Evolutionary conservation across 2,329 filamentous ascomycete species (phyloP), one percentile per base, ranked within the genome.

Genomic region (Neofusicoccum laricinum): DNA sequence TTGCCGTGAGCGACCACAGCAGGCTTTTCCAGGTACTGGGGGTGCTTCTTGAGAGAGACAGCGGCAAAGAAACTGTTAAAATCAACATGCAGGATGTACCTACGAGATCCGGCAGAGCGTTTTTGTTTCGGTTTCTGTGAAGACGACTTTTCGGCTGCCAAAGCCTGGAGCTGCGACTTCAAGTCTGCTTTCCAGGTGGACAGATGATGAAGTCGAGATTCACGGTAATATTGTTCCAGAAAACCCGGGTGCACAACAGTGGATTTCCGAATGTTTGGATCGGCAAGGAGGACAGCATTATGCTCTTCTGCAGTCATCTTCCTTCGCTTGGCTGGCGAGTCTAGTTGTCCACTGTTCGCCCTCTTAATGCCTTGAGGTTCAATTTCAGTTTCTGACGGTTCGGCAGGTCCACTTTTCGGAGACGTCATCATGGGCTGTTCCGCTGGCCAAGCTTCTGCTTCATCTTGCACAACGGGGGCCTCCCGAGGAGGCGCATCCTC

Each of bases 41-140:
- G 93, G 25, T 88, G 83, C 62, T 88, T 90, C 70, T 93, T 92
- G 17, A 90, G 77, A 0, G 95, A 97, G 0, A 99, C 92, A 0
- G 96, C 92, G 65, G 93, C 97, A 77, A 99, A 99, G 79, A 99
- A 99, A 76, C 93, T 95, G 78, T 99, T 96, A 75, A 99, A 99
- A 73, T 99, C 95, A 34, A 99, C 92, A 71, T 99, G 95, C 72
- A 99, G 86, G 61, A 99, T 85, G 71, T 98, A 99, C 58, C 90
- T 82, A 66, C 93, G 84, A 2, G 88, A 79, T 0, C 89, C 90
- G 12, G 85, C 81, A 30, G 83, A 82, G 46, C 83, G 82, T 70
- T 88, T 84, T 64, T 80, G 80, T 81, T 69, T 80, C 5, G 67
- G 74, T 70, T 73, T 84, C 68, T 85, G 82, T 8, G 81, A 82